Percentiles rank a stretch among this genome's conserved stretches.
These are phyloP conservation scores for Dactylellina cionopaga DNA, from an alignment of 2,329 filamentous ascomycete species.

Conservation along the genomic window DNA sequence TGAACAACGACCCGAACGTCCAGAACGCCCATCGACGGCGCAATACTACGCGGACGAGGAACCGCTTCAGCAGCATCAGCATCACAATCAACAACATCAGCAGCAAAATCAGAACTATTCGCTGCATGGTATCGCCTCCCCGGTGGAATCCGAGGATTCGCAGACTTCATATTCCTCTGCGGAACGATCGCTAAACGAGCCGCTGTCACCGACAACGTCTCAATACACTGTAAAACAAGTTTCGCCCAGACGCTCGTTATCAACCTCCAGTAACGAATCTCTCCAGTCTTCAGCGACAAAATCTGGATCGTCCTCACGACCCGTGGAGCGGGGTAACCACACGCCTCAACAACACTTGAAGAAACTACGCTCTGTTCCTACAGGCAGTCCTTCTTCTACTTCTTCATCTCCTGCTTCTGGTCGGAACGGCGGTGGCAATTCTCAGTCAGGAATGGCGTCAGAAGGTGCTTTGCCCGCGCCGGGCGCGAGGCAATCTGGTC, in stretches of 20 bases:
- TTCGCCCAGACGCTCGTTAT: conserved; percentile 35
- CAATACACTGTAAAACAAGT: conserved; percentile 32
- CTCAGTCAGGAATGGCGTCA: conserved; percentile 52
- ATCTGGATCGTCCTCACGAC: conserved; percentile 47
- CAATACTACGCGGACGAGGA: conserved; percentile 35
- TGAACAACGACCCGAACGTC: conserved; percentile 22
- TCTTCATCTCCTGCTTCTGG: too few species aligned
- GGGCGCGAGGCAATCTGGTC: conserved; percentile 59
- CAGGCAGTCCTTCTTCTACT: conserved; percentile 23
- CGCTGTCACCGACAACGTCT: conserved; percentile 29
- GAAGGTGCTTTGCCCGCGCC: conserved; percentile 53
- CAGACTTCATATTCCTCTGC: conserved; percentile 41
- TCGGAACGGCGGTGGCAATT: conserved; percentile 41
- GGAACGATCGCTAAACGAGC: conserved; percentile 39
- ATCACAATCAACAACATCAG: conserved; percentile 2
- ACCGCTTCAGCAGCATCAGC: background rate
- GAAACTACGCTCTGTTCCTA: conserved; percentile 54
- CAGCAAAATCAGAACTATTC: conserved; percentile 36
- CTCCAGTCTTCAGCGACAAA: conserved; percentile 42
- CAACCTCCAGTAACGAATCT: conserved; percentile 50
- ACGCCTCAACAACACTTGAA: conserved; percentile 54
- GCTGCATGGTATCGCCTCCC: conserved; percentile 29
- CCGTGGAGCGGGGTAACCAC: conserved; percentile 46
- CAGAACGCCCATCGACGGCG: conserved; percentile 36
- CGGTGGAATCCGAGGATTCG: conserved; percentile 37